Conservation (phyloP, 1,284 basidiomycete genomes). For the Sporisorium exsertum region DNA sequence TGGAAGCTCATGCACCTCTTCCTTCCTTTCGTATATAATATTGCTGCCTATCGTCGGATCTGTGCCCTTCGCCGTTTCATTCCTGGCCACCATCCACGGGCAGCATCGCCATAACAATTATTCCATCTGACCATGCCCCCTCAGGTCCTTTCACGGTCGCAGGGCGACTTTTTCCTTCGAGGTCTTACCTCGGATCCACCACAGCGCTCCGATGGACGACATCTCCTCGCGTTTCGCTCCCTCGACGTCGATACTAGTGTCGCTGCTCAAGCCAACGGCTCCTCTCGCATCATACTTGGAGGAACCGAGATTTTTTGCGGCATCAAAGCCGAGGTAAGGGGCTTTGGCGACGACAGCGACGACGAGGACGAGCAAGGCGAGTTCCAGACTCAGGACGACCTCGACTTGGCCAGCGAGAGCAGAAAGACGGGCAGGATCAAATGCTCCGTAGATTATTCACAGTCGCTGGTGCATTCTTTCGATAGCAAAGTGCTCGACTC, state of each 20-base stretch:
- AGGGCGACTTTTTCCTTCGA: slow-evolving; percentile 58
- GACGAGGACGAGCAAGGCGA: slow-evolving; percentile 45
- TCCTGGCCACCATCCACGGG: not conserved
- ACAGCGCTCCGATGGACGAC: slow-evolving; percentile 55
- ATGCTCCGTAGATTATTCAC: slow-evolving; percentile 55
- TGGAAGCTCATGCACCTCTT: slow-evolving; percentile 11
- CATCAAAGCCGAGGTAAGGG: slow-evolving; percentile 60
- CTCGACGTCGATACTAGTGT: slow-evolving; percentile 48
- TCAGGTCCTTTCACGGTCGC: slow-evolving; percentile 58
- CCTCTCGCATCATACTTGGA: slow-evolving; percentile 54
- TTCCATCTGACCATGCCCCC: slow-evolving; percentile 41
- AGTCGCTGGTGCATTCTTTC: slow-evolving; percentile 44
- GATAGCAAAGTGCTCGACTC: slow-evolving; percentile 44
- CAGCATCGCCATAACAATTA: not conserved
- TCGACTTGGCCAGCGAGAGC: slow-evolving; percentile 38
- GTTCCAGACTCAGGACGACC: slow-evolving; percentile 43
- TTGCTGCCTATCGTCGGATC: not conserved
- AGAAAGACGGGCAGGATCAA: slow-evolving; percentile 46
- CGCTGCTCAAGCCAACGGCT: slow-evolving; percentile 59
- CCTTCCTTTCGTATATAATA: no score
- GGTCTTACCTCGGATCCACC: slow-evolving; percentile 55
- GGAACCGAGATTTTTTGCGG: slow-evolving; percentile 63
- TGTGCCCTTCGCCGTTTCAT: not conserved
- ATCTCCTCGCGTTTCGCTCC: slow-evolving; percentile 53
- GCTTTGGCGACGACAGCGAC: slow-evolving; percentile 43